Conservation (phyloP, 1,139 yeast genomes). For the Blastobotrys capitulatus region DNA sequence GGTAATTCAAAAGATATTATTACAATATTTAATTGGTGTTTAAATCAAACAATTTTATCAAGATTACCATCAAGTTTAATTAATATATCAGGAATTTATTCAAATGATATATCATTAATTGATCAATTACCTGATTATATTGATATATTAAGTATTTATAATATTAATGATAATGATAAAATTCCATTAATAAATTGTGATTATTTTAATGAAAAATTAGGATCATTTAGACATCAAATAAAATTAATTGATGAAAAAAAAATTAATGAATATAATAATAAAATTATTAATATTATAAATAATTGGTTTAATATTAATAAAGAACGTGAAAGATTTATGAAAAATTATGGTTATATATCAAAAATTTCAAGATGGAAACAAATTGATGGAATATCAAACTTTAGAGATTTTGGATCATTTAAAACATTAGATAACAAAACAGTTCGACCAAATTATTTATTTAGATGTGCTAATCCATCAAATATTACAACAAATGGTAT, state of each 20-base stretch:
- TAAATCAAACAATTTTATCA: slow-evolving; percentile 24
- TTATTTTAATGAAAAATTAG: slow-evolving; percentile 51
- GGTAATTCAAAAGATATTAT: slow-evolving; percentile 80
- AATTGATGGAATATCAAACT: slow-evolving; percentile 65
- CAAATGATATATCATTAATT: slow-evolving; percentile 44
- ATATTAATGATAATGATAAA: slow-evolving; percentile 53
- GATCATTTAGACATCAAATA: slow-evolving; percentile 52
- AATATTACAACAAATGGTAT: slow-evolving; percentile 43
- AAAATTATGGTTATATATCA: slow-evolving; percentile 37
- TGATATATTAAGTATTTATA: slow-evolving; percentile 58
- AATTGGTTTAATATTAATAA: slow-evolving; percentile 48
- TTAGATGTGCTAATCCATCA: slow-evolving; percentile 59
- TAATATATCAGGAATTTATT: slow-evolving; percentile 65
- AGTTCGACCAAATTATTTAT: slow-evolving; percentile 53
- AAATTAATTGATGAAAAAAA: slow-evolving; percentile 40
- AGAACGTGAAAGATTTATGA: slow-evolving; percentile 50
- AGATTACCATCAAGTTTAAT: slow-evolving; percentile 53
- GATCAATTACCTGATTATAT: slow-evolving; percentile 36
- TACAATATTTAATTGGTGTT: slow-evolving; percentile 72
- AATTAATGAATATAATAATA: slow-evolving; percentile 50
- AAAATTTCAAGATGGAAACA: slow-evolving; percentile 50
- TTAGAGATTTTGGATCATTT: slow-evolving; percentile 83
- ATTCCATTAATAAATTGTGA: slow-evolving; percentile 63
- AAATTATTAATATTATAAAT: slow-evolving; percentile 48
- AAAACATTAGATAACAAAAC: slow-evolving; percentile 24